Evolutionary conservation across 352 stramenopile genomes (phyloP), one percentile per base, ranked within the genome.

Genomic region (Thalassiosira allenii): DNA sequence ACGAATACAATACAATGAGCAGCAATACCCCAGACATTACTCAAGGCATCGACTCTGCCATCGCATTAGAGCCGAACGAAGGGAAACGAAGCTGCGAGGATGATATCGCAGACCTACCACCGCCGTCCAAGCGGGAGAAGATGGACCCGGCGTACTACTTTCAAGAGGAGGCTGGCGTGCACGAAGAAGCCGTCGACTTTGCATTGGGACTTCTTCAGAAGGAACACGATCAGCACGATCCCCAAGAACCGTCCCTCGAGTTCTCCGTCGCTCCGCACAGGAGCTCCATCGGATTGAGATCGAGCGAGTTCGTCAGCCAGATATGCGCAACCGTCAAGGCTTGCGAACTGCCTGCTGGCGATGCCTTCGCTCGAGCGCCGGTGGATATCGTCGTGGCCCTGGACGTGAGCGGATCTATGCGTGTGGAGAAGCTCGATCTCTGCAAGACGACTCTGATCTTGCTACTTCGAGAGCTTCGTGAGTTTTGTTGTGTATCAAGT

Each of bases 301-400:
- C 78, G 41, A 75, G 41, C 57, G 59, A 86, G 27, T 72, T 79
- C 54, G 58, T 58, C 40, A 40, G 44, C 51, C 75, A 88, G 44
- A 66, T 88, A n/a, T 88, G 81, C 22, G 70, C 72, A 17, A 80
- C 69, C 9, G 32, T 88, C 3, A 77, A 77, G 49, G 81, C 81
- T 12, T 44, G 57, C 52, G 69, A 84, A 40, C 73, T 88, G 32
- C 62, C 75, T 11, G 40, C 23, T 17, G 54, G 47, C 8, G 76
- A 88, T 54, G 53, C 63, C 5, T 71, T 68, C 49, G 75, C 73
- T 23, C 76, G 89, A 57, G 69, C 78, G 9, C 79, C 85, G 4
- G 57, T 94, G 12, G 90, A 94, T 69, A 77, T 94, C 2, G 77
- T 90, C 3, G 89, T 94, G 1, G 91, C 84, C 17, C 58, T 94